These are phyloP conservation scores for Triadica sebifera DNA, from an alignment of 345 rosid species.

Conservation along the genomic window DNA sequence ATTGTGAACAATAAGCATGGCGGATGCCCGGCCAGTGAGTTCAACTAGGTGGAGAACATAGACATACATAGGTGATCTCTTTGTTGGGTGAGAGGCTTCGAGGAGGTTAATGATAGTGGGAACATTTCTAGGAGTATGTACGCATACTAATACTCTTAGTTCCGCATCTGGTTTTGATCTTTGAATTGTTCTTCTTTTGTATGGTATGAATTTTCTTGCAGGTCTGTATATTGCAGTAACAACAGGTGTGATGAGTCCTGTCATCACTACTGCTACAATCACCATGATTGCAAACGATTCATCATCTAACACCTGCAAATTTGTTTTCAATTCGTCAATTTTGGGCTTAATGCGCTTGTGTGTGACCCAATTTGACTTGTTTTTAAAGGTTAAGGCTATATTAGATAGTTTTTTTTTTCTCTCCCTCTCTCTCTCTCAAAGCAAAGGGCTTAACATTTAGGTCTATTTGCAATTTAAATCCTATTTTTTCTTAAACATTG, in stretches of 20 bases:
- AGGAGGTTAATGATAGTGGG: conserved; percentile 85
- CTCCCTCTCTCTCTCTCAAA: too few species aligned
- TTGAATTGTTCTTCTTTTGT: conserved; percentile 67
- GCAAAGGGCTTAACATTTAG: too few species aligned
- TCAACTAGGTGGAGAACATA: conserved; percentile 90
- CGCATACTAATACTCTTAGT: conserved; percentile 57
- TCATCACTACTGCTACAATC: conserved; percentile 67
- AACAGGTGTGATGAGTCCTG: conserved; percentile 64
- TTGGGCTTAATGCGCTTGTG: too few species aligned
- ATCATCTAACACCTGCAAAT: conserved; percentile 70
- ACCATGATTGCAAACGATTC: conserved; percentile 79
- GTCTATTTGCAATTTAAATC: too few species aligned
- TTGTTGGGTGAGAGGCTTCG: conserved; percentile 79
- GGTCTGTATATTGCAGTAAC: conserved; percentile 63
- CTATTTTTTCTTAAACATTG: too few species aligned
- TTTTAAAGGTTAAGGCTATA: too few species aligned
- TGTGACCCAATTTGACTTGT: too few species aligned
- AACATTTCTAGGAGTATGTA: conserved; percentile 86
- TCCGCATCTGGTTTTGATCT: conserved; percentile 67
- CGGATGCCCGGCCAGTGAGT: conserved; percentile 93
- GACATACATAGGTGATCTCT: conserved; percentile 68
- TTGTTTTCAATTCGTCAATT: not conserved
- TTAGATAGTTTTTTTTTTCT: too few species aligned
- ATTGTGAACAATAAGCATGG: conserved; percentile 88
- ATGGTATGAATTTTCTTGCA: conserved; percentile 54